Evolutionary conservation across 2,329 filamentous ascomycete species (phyloP).

Genomic region (Aspergillus fumigatus): DNA sequence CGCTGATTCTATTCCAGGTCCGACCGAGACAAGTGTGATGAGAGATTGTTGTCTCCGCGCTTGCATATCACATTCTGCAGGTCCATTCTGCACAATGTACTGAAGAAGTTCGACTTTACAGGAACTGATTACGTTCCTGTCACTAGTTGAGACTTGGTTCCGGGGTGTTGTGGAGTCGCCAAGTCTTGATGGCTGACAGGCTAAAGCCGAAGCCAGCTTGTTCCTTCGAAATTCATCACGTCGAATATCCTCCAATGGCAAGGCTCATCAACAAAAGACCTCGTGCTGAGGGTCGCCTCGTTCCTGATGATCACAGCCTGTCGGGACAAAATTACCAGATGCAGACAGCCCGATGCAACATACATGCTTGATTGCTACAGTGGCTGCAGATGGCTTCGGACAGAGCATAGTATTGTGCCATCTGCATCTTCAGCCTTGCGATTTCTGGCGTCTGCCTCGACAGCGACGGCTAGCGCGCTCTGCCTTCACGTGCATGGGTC

Average conservation of each 20-base stretch:
- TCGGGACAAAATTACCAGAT: not conserved
- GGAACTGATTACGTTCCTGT: not conserved
- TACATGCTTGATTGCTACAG: not conserved
- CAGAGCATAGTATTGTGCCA: not conserved
- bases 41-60: not conserved
- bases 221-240: not conserved
- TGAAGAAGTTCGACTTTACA: not conserved
- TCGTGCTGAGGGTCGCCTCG: not conserved
- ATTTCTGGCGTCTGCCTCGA: not conserved
- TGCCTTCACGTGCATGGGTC: not conserved
- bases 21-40: not conserved
- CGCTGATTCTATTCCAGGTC: not conserved
- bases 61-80: not conserved
- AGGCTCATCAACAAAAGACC: not conserved
- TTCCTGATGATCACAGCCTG: not conserved
- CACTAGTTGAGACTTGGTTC: not conserved
- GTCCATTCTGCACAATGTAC: not conserved
- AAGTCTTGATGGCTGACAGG: not conserved
- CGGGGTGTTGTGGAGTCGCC: not conserved
- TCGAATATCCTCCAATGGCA: not conserved
- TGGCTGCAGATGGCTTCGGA: not conserved
- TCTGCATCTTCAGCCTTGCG: not conserved
- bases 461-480: not conserved
- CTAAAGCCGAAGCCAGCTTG: not conserved
- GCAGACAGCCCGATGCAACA: not conserved